Evolutionary conservation across 2,329 filamentous ascomycete genomes (phyloP).

Genomic region (Canariomyces notabilis): DNA sequence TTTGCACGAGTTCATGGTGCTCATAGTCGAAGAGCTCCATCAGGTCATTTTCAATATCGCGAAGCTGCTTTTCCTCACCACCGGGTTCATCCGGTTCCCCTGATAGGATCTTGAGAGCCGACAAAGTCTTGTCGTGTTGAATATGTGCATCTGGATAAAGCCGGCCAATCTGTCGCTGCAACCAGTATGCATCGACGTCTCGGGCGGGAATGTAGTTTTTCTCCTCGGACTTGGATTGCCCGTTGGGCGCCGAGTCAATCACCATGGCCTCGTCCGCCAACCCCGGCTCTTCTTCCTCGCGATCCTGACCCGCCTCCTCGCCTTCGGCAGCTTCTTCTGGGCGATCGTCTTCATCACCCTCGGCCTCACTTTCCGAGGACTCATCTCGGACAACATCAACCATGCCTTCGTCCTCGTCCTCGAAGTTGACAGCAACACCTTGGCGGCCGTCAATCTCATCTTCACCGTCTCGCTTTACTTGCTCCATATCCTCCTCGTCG

Average conservation of each 20-base stretch:
- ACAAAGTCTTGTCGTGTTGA: conserved; percentile 86
- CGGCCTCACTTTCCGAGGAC: conserved; percentile 75
- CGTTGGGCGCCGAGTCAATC: conserved; percentile 62
- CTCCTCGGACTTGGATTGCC: conserved; percentile 45
- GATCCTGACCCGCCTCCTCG: conserved; percentile 44
- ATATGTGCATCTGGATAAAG: conserved; percentile 88
- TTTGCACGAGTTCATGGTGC: conserved; percentile 85
- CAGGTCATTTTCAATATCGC: conserved; percentile 95
- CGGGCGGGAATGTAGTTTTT: conserved; percentile 68
- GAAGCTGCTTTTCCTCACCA: conserved; percentile 76
- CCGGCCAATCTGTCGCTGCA: conserved; percentile 85
- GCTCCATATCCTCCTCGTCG: conserved; percentile 82
- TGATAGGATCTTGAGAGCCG: conserved; percentile 76
- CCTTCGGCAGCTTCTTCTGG: conserved; percentile 50
- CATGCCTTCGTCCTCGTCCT: conserved; percentile 76
- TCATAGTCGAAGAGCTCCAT: conserved; percentile 99
- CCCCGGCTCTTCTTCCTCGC: conserved; percentile 45
- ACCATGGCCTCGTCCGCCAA: conserved; percentile 71
- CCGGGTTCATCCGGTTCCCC: conserved; percentile 65
- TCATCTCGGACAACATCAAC: conserved; percentile 86
- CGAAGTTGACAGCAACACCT: conserved; percentile 95
- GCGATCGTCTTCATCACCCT: conserved; percentile 55
- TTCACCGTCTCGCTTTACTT: conserved; percentile 58
- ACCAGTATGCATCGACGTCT: conserved; percentile 95
- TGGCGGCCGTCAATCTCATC: conserved; percentile 88